phyloP scores from a whole-genome alignment of 768 basidiomycete genomes.

The Royoungia palumana region DNA sequence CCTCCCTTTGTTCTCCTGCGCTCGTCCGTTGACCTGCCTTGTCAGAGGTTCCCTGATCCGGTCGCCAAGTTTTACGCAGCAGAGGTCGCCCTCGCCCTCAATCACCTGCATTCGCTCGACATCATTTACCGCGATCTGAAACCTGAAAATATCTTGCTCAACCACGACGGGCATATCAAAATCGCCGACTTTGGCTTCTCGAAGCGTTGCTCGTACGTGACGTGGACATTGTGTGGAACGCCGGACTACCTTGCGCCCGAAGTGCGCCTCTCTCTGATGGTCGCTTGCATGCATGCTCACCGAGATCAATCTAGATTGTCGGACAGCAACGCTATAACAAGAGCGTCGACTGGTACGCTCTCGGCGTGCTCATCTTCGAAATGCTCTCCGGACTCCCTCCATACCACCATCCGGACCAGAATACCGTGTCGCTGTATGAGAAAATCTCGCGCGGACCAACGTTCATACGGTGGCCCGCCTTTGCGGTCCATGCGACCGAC shows the following conservation, averaged over 20 bases:
- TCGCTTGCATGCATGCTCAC: constrained; percentile 10
- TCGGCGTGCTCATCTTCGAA: constrained; percentile 95
- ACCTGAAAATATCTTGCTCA: constrained; percentile 93
- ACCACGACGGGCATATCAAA: constrained; percentile 94
- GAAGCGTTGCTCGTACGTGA: constrained; percentile 80
- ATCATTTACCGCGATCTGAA: constrained; percentile 98
- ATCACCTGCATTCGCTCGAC: constrained; percentile 79
- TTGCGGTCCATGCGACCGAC: constrained; percentile 76
- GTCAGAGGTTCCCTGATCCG: constrained; percentile 89
- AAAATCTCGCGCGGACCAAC: constrained; percentile 78
- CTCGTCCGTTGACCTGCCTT: constrained; percentile 7
- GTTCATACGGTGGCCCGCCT: constrained; percentile 75
- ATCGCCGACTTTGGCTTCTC: constrained; percentile 97
- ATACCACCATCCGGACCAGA: constrained; percentile 83
- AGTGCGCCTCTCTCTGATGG: constrained; percentile 40
- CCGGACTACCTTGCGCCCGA: constrained; percentile 98
- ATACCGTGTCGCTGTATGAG: constrained; percentile 87
- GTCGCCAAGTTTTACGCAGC: constrained; percentile 98
- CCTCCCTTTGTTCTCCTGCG: constrained; percentile 6
- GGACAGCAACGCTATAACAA: constrained; percentile 88
- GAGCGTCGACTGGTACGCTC: constrained; percentile 97
- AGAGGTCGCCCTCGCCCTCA: constrained; percentile 89
- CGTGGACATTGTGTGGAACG: constrained; percentile 94
- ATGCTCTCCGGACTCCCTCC: constrained; percentile 97
- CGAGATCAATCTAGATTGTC: constrained; percentile 51